Percentiles rank a stretch among this genome's conserved stretches.
Evolutionary conservation across 768 basidiomycete species (phyloP).

Genomic region (Lactarius hengduanensis): DNA sequence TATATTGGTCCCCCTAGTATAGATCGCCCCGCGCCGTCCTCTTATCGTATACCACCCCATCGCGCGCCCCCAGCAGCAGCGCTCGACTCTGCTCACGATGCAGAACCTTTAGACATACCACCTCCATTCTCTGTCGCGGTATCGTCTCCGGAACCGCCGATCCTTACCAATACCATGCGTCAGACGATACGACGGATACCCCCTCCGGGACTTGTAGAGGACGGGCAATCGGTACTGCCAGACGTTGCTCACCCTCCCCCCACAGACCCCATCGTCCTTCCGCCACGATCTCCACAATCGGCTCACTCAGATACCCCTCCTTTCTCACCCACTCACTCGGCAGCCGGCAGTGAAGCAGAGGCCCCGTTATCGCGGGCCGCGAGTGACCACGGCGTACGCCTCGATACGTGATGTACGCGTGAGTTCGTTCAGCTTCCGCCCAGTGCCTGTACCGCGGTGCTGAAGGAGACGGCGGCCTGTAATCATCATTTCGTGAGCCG

Average conservation of each 20-base stretch:
- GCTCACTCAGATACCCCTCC: background rate
- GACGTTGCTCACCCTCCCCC: background rate
- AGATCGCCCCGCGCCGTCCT: constrained; percentile 19
- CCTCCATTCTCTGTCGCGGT: constrained; percentile 33
- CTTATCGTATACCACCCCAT: constrained; percentile 29
- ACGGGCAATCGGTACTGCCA: background rate
- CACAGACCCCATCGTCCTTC: too few relatives aligned
- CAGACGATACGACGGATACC: background rate
- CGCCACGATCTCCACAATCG: background rate
- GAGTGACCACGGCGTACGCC: background rate
- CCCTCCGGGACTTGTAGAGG: background rate
- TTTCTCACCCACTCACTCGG: background rate
- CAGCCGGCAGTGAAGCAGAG: background rate
- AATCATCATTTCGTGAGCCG: background rate
- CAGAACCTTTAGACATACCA: constrained; percentile 30
- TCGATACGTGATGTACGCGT: background rate
- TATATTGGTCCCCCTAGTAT: constrained; percentile 36
- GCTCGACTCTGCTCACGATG: constrained; percentile 24
- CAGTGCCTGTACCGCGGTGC: background rate
- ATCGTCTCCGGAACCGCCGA: constrained; percentile 32
- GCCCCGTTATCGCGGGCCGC: background rate
- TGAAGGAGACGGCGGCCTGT: background rate
- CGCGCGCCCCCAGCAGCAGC: constrained; percentile 8
- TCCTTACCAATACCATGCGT: constrained; percentile 29
- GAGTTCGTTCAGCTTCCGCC: background rate